Base-by-base conservation (phyloP, 768 basidiomycete genomes). In the Boletus sp. region DNA sequence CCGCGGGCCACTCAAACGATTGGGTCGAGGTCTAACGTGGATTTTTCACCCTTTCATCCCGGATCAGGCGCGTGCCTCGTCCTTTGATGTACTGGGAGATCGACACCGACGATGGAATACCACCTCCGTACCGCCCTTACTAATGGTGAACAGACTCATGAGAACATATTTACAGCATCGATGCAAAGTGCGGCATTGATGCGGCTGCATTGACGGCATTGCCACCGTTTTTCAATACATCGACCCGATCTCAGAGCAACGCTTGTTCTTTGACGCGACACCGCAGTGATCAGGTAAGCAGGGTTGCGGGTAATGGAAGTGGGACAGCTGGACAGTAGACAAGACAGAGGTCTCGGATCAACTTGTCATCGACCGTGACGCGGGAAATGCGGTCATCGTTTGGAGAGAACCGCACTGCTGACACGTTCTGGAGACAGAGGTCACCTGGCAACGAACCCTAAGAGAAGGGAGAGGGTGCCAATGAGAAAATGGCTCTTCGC, bases 111-210 rank as follows among this genome's bases (percentile, higher is more conserved):
- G 24, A 24, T 3, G 24, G 3, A 24, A 24, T 24, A 24, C 24
- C 24, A 24, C 24, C 24, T 2, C 24, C 24, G 24, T 24, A 3
- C 24, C 24, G 24, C 24, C 24, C 24, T 24, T 24, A 24, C 24
- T 1, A 24, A 24, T 24, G 24, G 24, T 24, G 24, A 24, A 24
- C 24, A 24, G 24, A 78, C 83, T 67, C 67, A 92, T 79, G 90
- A 91, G 68, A 93, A 96, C 85, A 91, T 91, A 70, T 92, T 93
- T 44, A 91, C 82, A 2, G 89, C 86, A 8, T 89, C 87, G 39
- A 77, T 77, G 69, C 94, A 98, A 24, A 96, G 79, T 0, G 86
- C 83, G 0, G 88, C 79, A 24, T 84, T 82, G 50, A 97, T 83
- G n/a, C n/a, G 0, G 84, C 87, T 1, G 94, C 86, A 62, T 97